phyloP scores from a whole-genome alignment of 371 early-diverging fungal species.

The Rhizopus microsporus region DNA sequence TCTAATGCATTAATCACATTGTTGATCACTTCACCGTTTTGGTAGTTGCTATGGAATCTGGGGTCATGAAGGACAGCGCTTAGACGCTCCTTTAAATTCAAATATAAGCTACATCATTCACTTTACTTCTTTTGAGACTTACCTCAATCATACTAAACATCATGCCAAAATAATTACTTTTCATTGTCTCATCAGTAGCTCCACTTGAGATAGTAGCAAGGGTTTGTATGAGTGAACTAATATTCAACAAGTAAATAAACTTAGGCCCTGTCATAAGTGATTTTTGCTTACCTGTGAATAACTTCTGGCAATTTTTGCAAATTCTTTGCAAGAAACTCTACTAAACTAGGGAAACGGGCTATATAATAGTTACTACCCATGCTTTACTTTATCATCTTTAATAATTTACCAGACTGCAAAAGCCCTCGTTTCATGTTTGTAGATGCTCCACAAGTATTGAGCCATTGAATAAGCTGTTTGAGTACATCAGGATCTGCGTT shows the following conservation, averaged over 20 bases:
- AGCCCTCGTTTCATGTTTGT: conserved; percentile 54
- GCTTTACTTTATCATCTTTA: not conserved
- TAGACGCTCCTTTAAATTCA: conserved; percentile 43
- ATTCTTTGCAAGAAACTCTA: conserved; percentile 62
- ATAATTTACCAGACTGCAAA: conserved; percentile 54
- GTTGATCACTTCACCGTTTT: conserved; percentile 55
- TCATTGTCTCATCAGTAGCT: conserved; percentile 48
- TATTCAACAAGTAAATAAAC: not conserved
- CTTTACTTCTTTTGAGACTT: not conserved
- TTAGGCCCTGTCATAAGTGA: not conserved
- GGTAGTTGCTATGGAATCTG: conserved; percentile 60
- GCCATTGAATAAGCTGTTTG: conserved; percentile 58
- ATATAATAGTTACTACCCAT: not conserved
- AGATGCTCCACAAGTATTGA: conserved; percentile 60
- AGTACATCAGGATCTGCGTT: conserved; percentile 74
- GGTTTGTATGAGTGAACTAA: conserved; percentile 67
- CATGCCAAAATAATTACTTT: conserved; percentile 55
- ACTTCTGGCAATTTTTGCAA: conserved; percentile 64
- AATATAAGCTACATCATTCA: not conserved
- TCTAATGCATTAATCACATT: conserved; percentile 70
- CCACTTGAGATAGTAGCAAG: conserved; percentile 66
- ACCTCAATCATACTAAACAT: conserved; percentile 63
- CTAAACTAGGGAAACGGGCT: conserved; percentile 62
- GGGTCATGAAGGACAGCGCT: conserved; percentile 58
- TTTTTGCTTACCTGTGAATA: conserved; percentile 57